Evolutionary conservation across 2,329 filamentous ascomycete species (phyloP).

Genomic region (Pseudogymnoascus sp.): DNA sequence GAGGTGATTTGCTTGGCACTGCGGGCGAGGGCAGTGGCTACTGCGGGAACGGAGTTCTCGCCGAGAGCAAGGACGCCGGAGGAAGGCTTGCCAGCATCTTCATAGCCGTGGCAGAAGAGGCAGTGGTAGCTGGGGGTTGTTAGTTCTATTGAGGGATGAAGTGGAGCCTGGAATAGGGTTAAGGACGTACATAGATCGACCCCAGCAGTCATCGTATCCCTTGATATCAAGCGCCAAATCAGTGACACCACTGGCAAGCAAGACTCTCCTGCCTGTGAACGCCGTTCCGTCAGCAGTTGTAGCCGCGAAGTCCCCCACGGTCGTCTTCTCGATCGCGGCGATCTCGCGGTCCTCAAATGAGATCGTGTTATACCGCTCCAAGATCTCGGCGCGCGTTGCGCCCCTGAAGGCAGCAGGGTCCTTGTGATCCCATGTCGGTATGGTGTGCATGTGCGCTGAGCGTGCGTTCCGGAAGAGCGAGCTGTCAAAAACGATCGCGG

Average conservation of each 20-base stretch:
- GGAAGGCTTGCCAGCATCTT: slow-evolving; percentile 42
- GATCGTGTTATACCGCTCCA: slow-evolving; percentile 31
- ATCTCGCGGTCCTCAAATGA: slow-evolving; percentile 24
- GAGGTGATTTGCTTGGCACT: slow-evolving; percentile 39
- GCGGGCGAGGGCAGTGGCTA: slow-evolving; percentile 35
- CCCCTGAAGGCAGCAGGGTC: slow-evolving; percentile 28
- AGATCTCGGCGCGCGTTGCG: slow-evolving; percentile 30
- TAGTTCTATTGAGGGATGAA: not conserved
- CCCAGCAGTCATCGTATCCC: slow-evolving; percentile 51
- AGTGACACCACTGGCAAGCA: slow-evolving; percentile 46
- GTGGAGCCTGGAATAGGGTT: not conserved
- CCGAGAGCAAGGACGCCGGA: slow-evolving; percentile 42
- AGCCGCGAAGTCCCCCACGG: slow-evolving; percentile 30
- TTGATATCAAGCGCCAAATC: slow-evolving; percentile 45
- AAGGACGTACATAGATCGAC: slow-evolving; percentile 13
- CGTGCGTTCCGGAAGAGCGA: slow-evolving; percentile 36
- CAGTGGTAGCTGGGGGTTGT: slow-evolving; percentile 4
- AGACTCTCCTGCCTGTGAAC: slow-evolving; percentile 46
- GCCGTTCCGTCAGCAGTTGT: slow-evolving; percentile 35
- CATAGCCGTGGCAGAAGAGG: slow-evolving; percentile 37
- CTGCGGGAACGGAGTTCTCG: slow-evolving; percentile 24
- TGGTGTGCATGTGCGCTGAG: slow-evolving; percentile 39
- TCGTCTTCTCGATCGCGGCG: slow-evolving; percentile 7
- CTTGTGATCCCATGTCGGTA: slow-evolving; percentile 33
- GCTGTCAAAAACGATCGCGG: slow-evolving; percentile 37